A percentile compares a stretch with the other conserved stretches of the same genome.
These are phyloP conservation scores for Kwoniella newhampshirensis DNA, from an alignment of 768 basidiomycete species.

Conservation along the genomic window DNA sequence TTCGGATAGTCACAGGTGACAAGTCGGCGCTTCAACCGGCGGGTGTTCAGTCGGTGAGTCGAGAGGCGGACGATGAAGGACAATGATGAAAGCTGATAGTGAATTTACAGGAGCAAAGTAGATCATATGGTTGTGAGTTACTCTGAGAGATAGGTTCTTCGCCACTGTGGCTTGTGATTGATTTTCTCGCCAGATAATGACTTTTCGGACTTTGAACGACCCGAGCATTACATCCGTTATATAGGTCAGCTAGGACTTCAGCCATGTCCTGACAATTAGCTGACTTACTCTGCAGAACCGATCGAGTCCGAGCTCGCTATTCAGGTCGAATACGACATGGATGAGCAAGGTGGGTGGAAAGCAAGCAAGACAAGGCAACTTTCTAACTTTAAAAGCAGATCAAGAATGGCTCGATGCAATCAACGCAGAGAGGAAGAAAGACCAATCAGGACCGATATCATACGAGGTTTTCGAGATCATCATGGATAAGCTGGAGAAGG, in stretches of 20 bases:
- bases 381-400: no score
- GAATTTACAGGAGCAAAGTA: slow-evolving; percentile 46
- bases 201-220: slow-evolving; percentile 63
- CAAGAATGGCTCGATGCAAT: slow-evolving; percentile 88
- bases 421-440: slow-evolving; percentile 73
- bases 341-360: slow-evolving; percentile 76
- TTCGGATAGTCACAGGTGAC: slow-evolving; percentile 42
- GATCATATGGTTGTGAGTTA: slow-evolving; percentile 44
- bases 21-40: slow-evolving; percentile 26
- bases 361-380: no score
- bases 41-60: slow-evolving; percentile 36
- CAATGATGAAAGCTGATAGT: no score
- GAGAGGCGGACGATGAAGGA: slow-evolving; percentile 9
- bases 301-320: slow-evolving; percentile 85
- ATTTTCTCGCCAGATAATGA: slow-evolving; percentile 37
- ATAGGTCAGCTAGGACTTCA: slow-evolving; percentile 65
- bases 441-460: slow-evolving; percentile 67
- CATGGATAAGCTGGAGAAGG: slow-evolving; percentile 97
- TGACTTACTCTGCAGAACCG: slow-evolving; percentile 62
- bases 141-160: no score
- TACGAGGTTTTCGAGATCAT: slow-evolving; percentile 92
- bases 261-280: no score
- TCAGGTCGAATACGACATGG: slow-evolving; percentile 99
- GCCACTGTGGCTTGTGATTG: no score
- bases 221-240: slow-evolving; percentile 85